Percentiles rank a stretch among this genome's conserved stretches.
phyloP scores from a whole-genome alignment of 2,329 filamentous ascomycete genomes.

The Neurospora sp. region DNA sequence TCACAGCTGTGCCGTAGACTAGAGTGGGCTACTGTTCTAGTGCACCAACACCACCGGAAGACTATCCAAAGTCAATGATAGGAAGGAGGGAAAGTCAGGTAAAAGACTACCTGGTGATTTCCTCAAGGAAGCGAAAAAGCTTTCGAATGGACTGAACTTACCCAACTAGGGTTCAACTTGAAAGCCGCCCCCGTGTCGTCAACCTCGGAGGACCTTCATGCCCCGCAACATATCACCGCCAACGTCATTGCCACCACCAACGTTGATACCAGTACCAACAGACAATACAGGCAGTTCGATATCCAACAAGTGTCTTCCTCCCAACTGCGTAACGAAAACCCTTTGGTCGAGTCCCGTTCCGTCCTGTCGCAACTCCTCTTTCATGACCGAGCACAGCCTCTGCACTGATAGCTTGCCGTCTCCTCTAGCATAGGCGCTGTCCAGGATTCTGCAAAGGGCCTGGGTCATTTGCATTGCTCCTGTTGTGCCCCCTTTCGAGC shows the following conservation, averaged over 20 bases:
- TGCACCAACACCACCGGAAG: neutral
- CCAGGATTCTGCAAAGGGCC: constrained; percentile 10
- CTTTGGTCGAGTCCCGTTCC: constrained; percentile 4
- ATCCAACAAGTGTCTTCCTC: constrained; percentile 14
- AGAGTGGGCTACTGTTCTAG: neutral
- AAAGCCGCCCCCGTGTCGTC: neutral
- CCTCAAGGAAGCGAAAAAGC: neutral
- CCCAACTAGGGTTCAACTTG: neutral
- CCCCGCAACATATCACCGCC: neutral
- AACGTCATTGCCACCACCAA: neutral
- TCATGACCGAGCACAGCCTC: constrained; percentile 14
- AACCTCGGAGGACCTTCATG: neutral
- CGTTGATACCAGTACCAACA: neutral
- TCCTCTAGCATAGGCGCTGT: neutral
- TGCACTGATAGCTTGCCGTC: constrained; percentile 10
- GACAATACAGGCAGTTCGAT: constrained; percentile 11
- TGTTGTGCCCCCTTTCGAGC: neutral
- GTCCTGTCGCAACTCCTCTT: constrained; percentile 8
- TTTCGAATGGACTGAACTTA: neutral
- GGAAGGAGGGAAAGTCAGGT: neutral
- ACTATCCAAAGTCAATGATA: neutral
- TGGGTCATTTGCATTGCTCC: constrained; percentile 5
- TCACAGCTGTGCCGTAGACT: neutral
- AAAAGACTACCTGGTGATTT: neutral
- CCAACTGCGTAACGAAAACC: constrained; percentile 17